Evolutionary conservation across 2,329 filamentous ascomycete genomes (phyloP).

Genomic region (Phaeosphaeriaceae sp.): DNA sequence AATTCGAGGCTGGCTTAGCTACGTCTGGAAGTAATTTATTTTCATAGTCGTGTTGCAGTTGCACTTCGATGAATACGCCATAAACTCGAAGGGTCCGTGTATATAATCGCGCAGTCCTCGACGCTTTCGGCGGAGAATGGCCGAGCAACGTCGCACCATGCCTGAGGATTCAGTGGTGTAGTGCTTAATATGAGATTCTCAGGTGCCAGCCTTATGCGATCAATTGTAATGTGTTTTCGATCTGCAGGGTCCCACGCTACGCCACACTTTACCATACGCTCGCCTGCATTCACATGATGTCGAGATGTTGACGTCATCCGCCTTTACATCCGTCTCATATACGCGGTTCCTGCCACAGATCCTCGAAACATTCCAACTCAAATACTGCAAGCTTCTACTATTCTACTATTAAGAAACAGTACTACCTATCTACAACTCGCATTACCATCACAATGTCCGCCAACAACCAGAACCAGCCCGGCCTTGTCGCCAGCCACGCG

Average conservation of each 20-base stretch:
- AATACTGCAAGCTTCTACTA: not conserved
- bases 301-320: conserved; percentile 4
- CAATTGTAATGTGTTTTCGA: too few species aligned
- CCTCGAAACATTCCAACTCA: not conserved
- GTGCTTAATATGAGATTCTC: too few species aligned
- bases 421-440: not conserved
- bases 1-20: not conserved
- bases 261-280: not conserved
- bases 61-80: too few species aligned
- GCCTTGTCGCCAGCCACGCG: conserved; percentile 68
- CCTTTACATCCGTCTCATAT: not conserved
- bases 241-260: not conserved
- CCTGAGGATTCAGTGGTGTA: too few species aligned
- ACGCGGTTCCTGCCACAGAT: not conserved
- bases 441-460: conserved; percentile 28
- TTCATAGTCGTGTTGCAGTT: too few species aligned
- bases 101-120: too few species aligned
- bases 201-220: too few species aligned
- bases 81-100: too few species aligned
- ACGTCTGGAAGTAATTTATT: too few species aligned
- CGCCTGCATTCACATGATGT: not conserved
- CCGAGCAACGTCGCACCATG: too few species aligned
- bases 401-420: too few species aligned
- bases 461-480: conserved; percentile 54
- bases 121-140: too few species aligned